Percentiles rank a stretch among this genome's conserved stretches.
These are phyloP conservation scores for Talaromyces verruculosus DNA, from an alignment of 2,329 filamentous ascomycete genomes.

Conservation along the genomic window DNA sequence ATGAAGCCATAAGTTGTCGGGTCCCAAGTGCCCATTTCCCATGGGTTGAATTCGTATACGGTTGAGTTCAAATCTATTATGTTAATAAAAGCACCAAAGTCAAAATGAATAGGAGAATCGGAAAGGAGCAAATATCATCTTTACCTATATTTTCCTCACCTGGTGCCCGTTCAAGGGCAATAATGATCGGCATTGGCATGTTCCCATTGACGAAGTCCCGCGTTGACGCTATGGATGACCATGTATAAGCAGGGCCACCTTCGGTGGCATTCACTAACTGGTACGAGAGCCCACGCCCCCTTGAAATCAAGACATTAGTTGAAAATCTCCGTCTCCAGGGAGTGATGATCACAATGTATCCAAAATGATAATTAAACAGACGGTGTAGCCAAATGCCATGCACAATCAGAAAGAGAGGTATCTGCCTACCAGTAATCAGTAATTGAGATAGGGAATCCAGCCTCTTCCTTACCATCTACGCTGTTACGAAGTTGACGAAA, in stretches of 20 bases:
- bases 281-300: constrained; percentile 74
- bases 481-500: constrained; percentile 59
- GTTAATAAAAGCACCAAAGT: no score
- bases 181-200: constrained; percentile 70
- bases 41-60: constrained; percentile 74
- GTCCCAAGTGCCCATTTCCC: constrained; percentile 75
- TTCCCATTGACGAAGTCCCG: constrained; percentile 62
- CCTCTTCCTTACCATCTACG: constrained; percentile 62
- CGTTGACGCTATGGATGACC: constrained; percentile 70
- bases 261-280: constrained; percentile 75
- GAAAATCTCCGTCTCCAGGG: no score
- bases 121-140: not conserved
- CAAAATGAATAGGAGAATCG: no score
- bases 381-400: no score
- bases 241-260: constrained; percentile 78
- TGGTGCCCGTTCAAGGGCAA: constrained; percentile 67
- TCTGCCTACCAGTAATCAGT: constrained; percentile 75
- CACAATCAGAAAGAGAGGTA: no score
- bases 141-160: constrained; percentile 60
- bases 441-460: constrained; percentile 67
- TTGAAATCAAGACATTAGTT: constrained; percentile 18
- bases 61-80: constrained; percentile 59
- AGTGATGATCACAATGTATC: no score
- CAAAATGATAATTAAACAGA: no score
- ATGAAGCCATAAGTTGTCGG: constrained; percentile 70